Evolutionary conservation across 2,329 filamentous ascomycete genomes (phyloP), one percentile per base, ranked within the genome.

Genomic region (Colletotrichum gloeosporioides): DNA sequence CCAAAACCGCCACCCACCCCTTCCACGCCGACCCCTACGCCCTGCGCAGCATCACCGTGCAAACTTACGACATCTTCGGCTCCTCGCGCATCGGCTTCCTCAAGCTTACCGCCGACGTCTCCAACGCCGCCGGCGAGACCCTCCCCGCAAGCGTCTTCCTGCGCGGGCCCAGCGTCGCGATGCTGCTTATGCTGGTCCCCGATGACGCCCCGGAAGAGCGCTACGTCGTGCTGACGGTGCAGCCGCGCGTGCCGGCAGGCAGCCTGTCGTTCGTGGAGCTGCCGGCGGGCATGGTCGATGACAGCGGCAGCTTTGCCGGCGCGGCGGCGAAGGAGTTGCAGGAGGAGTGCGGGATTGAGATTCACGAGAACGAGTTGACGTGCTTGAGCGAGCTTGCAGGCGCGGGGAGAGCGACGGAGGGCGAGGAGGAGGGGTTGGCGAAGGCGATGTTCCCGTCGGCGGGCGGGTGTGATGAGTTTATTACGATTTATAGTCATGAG

Each of bases 401-500:
- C 13, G 79, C 75, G 2, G 79, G 79, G 22, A 57, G 27, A 13
- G 59, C 70, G 3, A 69, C 72, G 10, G 78, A 81, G 68, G 77
- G 79, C 3, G 79, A 83, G 16, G 77, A 78, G 2, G 86, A 88
- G 64, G 81, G 79, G 0, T 78, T 91, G 4, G 85, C 89, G 1
- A 79, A 80, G 32, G 91, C 88, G 6, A 87, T 92, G 86, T 92
- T 88, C 72, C 91, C 91, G 5, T 91, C 89, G 9, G 87, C 90
- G 0, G 91, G 91, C 0, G 91, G 89, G 0, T 92, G 90, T 78
- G 92, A 93, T 81, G 92, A 93, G 82, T 88, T 89, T 79, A 85
- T 93, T 25, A 90, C 88, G 12, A 87, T 93, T 27, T 93, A 90
- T 79, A 87, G 90, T 78, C 86, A 90, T 78, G 90, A 92, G 83